Base-by-base conservation (phyloP, 2,329 filamentous ascomycete genomes). In the Phyllosticta citrichinensis region DNA sequence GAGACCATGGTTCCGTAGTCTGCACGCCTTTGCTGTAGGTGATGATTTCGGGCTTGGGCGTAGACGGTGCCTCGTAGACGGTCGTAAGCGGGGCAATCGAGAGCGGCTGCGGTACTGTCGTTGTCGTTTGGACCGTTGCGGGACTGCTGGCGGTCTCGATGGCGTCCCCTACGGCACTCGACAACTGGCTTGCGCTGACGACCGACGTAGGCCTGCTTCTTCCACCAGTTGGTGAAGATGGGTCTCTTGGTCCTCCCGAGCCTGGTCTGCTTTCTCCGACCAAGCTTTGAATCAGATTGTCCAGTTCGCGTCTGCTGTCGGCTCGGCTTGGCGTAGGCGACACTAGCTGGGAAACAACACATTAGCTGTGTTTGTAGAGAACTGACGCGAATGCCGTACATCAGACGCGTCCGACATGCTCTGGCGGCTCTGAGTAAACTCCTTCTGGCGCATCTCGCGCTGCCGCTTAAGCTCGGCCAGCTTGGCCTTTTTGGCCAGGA, bases 1-100 rank as follows among this genome's bases (percentile, higher is more conserved):
- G 75, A 19, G 80, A 79, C 84, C 89, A 89, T 64, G 87, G 85
- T 68, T 91, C 88, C 22, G 87, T 85, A 17, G 94, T 97, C 75
- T 99, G 95, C 22, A 97, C 91, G 61, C 87, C 92, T 77, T 97
- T 97, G 80, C 89, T 97, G 80, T 99, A 99, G 58, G 91, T 96
- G 70, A 96, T 91, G 63, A 96, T 81, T 74, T 99, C 94, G 65
- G 77, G 77, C 58, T 80, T 83, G 35, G 87, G 85, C 20, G 86
- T 87, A 1, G 89, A 87, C 1, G 88, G 85, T 65, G 85, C 88
- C 73, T 96, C 92, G 75, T 88, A 91, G 63, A 94, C 83, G 35
- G 89, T 91, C 19, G 86, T 85, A 58, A 91, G 80, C 8, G 88
- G 81, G 11, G 84, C 85, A 1, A 91, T 87, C 8, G 85, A 87